Percentiles rank a stretch among this genome's conserved stretches.
Conservation (phyloP, 257 asterid species). For the Lycium barbarum region DNA sequence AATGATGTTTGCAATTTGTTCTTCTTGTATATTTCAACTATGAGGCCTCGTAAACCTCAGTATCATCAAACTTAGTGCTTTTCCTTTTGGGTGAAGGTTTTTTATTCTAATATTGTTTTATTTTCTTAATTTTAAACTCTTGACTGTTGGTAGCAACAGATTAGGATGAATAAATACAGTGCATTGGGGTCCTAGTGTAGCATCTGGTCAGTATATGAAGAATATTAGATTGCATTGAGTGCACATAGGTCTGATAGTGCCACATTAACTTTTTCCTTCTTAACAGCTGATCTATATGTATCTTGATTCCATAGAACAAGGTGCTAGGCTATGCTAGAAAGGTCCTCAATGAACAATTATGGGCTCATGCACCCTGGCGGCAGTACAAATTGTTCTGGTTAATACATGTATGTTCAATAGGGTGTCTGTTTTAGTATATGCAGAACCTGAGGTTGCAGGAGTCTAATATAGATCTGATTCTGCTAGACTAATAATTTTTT, state of each 20-base stretch:
- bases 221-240: constrained; percentile 18
- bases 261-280: background rate
- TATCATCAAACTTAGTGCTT: constrained; percentile 15
- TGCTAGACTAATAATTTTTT: constrained; percentile 6
- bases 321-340: background rate
- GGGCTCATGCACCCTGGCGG: background rate
- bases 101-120: background rate
- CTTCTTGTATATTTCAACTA: constrained; percentile 12
- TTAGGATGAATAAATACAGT: background rate
- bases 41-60: background rate
- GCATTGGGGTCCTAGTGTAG: constrained; percentile 4
- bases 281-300: background rate
- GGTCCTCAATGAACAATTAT: background rate
- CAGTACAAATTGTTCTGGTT: constrained; percentile 6
- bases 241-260: background rate
- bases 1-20: background rate
- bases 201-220: constrained; percentile 17
- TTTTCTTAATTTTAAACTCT: background rate
- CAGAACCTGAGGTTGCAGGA: background rate
- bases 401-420: constrained; percentile 12
- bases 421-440: constrained; percentile 20
- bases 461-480: constrained; percentile 12
- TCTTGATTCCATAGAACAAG: constrained; percentile 15
- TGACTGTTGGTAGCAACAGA: constrained; percentile 17
- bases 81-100: background rate